Evolutionary conservation across 1,139 yeast species (phyloP), one percentile per base, ranked within the genome.

Genomic region (Debaryomycetaceae sp.): DNA sequence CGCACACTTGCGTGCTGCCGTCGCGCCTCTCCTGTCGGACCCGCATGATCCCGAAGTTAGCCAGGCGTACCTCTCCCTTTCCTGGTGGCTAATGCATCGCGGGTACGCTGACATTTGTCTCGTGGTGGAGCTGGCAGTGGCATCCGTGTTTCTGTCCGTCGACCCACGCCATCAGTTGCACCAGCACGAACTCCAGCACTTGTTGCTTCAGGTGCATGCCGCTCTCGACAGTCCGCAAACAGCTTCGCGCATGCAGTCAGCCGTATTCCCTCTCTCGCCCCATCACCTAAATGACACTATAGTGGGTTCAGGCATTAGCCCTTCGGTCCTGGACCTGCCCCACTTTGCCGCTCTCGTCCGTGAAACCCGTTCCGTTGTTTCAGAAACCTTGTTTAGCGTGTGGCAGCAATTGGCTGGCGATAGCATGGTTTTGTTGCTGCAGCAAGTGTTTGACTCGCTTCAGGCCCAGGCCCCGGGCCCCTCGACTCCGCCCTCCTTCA

Each of bases 71-170:
- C 63, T 90, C 34, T 80, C 94, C 2, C 71, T 85, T 38, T 77
- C 87, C 40, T 90, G 97, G 96, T 90, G 96, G 95, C 56, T 90
- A 29, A 62, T 90, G 33, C 86, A 90, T 51, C 72, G 76, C 40
- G 97, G 97, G 2, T 85, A 92, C 90, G 48, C 61, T 23, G 61
- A 63, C 28, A 56, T 80, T 30, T 66, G 73, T 28, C 59, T 65
- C 27, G 53, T 67, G 22, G 71, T 85, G 21, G 73, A 73, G 44
- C 51, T 53, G 2, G 61, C 72, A 4, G 92, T 87, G 3, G 59
- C 58, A 23, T 62, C 62, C 22, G 77, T 75, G 25, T 85, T 86
- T 49, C 70, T 64, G 16, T 59, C 59, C 14, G 59, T 82, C 23
- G 76, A 73, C 40, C 93, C 95, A 22, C 70, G 86, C 39, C 71